Evolutionary conservation across 345 rosid species (phyloP), one percentile per base, ranked within the genome.

Genomic region (Arabidopsis suecica): DNA sequence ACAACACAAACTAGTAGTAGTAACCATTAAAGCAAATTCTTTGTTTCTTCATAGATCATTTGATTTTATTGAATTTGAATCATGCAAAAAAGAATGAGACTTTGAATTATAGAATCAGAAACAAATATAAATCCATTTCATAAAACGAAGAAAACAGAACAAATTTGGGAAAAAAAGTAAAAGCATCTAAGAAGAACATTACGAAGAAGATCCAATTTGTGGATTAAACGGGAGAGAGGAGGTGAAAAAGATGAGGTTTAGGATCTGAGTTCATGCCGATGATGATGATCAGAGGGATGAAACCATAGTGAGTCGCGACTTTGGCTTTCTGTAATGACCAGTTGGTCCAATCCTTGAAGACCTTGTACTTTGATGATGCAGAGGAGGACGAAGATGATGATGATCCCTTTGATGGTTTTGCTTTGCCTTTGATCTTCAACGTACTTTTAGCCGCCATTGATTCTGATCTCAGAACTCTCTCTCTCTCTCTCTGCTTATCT

Each of bases 231-330:
- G 97, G 98, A 68, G 84, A 74, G 65, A 94, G 82, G 25, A 94
- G 91, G 77, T 94, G 97, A 47, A 82, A 89, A 12, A 90, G 80
- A 73, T 86, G 87, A 1, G 97, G 96, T 68, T 89, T 92, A 33
- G 97, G 97, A n/a, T 95, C 96, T 13, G 98, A 88, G 37, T 86
- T 94, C 97, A 94, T 90, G 83, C 97, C 97, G 72, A 94, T 79
- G 83, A 91, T 61, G 86, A 92, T 84, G 78, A 94, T 72, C 1
- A 92, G 80, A 49, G 99, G 99, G 58, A 95, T 92, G 80, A 95
- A 90, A 18, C 99, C 97, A 67, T 90, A 92, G 72, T 95, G 98
- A 74, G 96, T 82, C 5, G 82, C 74, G 65, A 90, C 90, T 79
- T 90, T 95, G 3, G 98, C 97, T 83, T 90, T 95, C 78, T 83